These are phyloP conservation scores for Rhizopus sp. DNA, from an alignment of 371 early-diverging fungal species.

Conservation along the genomic window DNA sequence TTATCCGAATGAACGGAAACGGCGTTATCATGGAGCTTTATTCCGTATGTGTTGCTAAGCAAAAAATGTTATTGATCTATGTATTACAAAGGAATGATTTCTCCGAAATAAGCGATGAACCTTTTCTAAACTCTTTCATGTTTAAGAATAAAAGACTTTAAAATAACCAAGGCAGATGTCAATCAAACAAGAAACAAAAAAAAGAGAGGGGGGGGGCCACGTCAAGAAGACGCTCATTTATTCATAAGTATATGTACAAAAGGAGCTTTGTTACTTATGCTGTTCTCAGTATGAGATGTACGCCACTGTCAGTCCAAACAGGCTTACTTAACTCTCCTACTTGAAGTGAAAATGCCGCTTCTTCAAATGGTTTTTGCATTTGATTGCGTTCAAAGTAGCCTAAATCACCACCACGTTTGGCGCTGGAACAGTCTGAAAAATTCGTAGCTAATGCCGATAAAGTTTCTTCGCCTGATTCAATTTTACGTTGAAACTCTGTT, in stretches of 20 bases:
- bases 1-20: no score
- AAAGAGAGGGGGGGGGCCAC: no score
- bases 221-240: no score
- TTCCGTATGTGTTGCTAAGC: no score
- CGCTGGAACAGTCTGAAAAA: constrained; percentile 89
- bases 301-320: constrained; percentile 91
- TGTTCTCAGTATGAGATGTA: constrained; percentile 91
- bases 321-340: constrained; percentile 85
- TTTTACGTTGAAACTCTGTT: constrained; percentile 54
- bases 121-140: no score
- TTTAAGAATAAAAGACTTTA: no score
- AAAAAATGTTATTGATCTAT: no score
- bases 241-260: no score
- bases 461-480: constrained; percentile 60
- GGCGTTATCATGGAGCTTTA: no score
- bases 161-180: no score
- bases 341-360: constrained; percentile 83
- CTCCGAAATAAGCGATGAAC: no score
- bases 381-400: constrained; percentile 83
- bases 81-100: no score
- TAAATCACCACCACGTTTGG: constrained; percentile 87
- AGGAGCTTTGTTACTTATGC: constrained; percentile 49
- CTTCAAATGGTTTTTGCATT: constrained; percentile 89
- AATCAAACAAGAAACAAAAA: not conserved
- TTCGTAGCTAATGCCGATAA: constrained; percentile 72